Evolutionary conservation across 768 basidiomycete genomes (phyloP).

Genomic region (Tylopilus cervinicoccineus): DNA sequence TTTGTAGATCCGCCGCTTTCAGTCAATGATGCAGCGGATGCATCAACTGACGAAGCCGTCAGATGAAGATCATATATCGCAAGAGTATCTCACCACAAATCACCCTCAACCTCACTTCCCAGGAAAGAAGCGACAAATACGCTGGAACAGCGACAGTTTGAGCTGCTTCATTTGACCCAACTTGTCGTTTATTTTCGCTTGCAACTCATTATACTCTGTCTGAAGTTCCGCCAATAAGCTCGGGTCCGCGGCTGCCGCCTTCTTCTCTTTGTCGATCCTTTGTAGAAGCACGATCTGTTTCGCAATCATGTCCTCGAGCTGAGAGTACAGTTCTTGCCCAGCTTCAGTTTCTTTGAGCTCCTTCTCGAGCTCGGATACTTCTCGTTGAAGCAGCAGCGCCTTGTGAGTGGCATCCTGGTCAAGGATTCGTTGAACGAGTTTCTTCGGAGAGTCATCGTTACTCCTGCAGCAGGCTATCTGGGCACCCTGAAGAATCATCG

Average conservation of each 20-base stretch:
- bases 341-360: conserved; percentile 7
- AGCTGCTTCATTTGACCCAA: conserved; percentile 11
- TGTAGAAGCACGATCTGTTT: conserved; percentile 6
- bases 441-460: conserved; percentile 5
- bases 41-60: background rate
- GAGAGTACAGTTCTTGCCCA: conserved; percentile 4
- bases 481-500: conserved; percentile 10
- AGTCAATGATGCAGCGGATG: no score
- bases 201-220: conserved; percentile 5
- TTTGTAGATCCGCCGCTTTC: no score
- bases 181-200: conserved; percentile 1
- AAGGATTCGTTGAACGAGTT: conserved; percentile 8
- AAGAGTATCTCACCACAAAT: background rate
- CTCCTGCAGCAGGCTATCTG: conserved; percentile 1
- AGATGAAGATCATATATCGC: background rate
- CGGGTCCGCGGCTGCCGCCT: background rate
- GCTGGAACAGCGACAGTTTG: conserved; percentile 3
- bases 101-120: background rate
- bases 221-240: conserved; percentile 2
- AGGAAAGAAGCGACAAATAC: background rate
- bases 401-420: background rate
- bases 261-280: conserved; percentile 6
- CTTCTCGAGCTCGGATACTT: conserved; percentile 4
- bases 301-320: conserved; percentile 6
- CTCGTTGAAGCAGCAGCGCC: conserved; percentile 4